A percentile compares a stretch with the other conserved stretches of the same genome.
These are phyloP conservation scores for Plenodomus tracheiphilus DNA, from an alignment of 2,329 filamentous ascomycete genomes.

Conservation along the genomic window DNA sequence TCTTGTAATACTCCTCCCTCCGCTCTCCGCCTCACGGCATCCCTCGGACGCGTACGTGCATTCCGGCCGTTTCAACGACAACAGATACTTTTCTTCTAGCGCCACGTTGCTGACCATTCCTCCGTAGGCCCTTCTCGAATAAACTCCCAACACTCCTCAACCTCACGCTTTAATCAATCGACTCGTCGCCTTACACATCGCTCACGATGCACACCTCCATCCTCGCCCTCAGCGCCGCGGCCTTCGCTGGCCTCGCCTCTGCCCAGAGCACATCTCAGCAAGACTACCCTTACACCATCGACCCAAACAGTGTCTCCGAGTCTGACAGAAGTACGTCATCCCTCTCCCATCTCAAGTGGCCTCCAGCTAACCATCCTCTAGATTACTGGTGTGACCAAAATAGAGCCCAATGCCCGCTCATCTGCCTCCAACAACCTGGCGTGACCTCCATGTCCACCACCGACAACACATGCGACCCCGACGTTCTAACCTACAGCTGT, in stretches of 20 bases:
- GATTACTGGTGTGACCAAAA: constrained; percentile 69
- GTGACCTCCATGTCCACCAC: constrained; percentile 50
- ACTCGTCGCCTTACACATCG: constrained; percentile 49
- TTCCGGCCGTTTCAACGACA: constrained; percentile 6
- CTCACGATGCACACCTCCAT: constrained; percentile 30
- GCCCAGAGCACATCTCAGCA: constrained; percentile 48
- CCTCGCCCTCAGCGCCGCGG: constrained; percentile 56
- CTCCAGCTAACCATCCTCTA: constrained; percentile 37
- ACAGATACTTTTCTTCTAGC: neutral
- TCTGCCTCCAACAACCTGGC: constrained; percentile 67
- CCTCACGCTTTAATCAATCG: constrained; percentile 8
- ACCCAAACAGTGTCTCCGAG: constrained; percentile 63
- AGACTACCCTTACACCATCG: constrained; percentile 55
- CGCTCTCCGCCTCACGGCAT: constrained; percentile 6
- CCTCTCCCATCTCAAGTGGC: neutral
- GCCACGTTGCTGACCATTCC: constrained; percentile 2
- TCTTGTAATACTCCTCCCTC: constrained; percentile 14
- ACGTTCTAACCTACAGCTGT: constrained; percentile 69
- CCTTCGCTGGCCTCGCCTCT: constrained; percentile 56
- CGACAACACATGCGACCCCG: constrained; percentile 68
- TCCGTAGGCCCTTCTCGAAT: constrained; percentile 5
- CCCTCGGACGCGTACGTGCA: constrained; percentile 11
- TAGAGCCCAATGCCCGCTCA: constrained; percentile 66
- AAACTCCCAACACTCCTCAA: constrained; percentile 4
- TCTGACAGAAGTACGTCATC: constrained; percentile 56